phyloP scores from a whole-genome alignment of 768 basidiomycete species.

The Mycena haematopus region DNA sequence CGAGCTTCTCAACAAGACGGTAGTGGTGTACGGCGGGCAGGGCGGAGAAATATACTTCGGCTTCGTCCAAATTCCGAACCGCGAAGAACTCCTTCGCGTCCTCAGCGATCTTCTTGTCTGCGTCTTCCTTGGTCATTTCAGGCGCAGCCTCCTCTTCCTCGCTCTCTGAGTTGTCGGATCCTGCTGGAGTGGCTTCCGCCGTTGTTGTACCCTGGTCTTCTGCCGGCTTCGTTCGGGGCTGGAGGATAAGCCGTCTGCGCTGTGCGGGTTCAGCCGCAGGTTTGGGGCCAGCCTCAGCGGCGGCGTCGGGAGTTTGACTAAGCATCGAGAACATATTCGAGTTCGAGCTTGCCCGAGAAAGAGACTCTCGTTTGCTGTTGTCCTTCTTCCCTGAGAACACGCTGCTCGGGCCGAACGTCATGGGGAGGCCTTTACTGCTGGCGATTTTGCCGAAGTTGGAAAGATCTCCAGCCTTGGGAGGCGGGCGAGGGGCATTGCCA shows the following conservation, averaged over 20 bases:
- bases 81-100: constrained; percentile 88
- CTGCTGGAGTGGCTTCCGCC: constrained; percentile 51
- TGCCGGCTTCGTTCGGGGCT: constrained; percentile 77
- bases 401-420: constrained; percentile 85
- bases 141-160: constrained; percentile 55
- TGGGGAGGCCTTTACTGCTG: constrained; percentile 67
- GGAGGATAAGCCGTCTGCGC: constrained; percentile 75
- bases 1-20: constrained; percentile 76
- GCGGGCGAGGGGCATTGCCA: constrained; percentile 56
- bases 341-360: constrained; percentile 80
- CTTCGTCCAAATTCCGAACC: constrained; percentile 85
- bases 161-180: constrained; percentile 56
- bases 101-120: constrained; percentile 77
- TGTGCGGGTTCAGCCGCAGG: constrained; percentile 57
- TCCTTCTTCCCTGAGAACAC: constrained; percentile 79
- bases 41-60: constrained; percentile 82
- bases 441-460: constrained; percentile 92
- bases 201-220: constrained; percentile 43
- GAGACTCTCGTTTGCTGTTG: constrained; percentile 68
- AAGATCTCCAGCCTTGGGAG: constrained; percentile 83
- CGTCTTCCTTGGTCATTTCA: constrained; percentile 70
- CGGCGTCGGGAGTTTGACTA: constrained; percentile 63
- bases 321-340: constrained; percentile 92
- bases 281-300: constrained; percentile 56
- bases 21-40: constrained; percentile 70